Evolutionary conservation across 2,329 filamentous ascomycete genomes (phyloP), one percentile per base, ranked within the genome.

Genomic region (Fusarium cyanostomum): DNA sequence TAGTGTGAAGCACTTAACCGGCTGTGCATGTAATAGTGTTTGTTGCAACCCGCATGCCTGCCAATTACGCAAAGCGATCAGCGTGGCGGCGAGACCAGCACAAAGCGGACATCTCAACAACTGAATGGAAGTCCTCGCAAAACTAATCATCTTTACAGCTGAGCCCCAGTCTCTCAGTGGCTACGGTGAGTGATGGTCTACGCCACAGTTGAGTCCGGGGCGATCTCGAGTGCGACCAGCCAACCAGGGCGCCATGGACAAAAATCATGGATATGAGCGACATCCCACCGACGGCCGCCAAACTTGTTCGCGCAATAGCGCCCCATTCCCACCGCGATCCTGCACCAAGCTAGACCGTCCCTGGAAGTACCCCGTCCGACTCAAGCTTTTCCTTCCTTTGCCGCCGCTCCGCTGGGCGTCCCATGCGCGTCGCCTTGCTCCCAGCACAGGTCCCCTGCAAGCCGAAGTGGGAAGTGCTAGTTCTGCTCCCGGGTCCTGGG

Each of bases 311-410:
- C 55, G 69, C 64, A 60, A 70, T 67, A 60, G 68, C 41, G 57
- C 66, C 68, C 58, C 69, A 71, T 71, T 71, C 66, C 64, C 69
- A 71, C 56, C 60, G 56, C 58, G 69, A 69, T 68, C 59, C 59
- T 53, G 59, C 52, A 56, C 45, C 41, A 57, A 52, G 64, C 69
- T 71, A 71, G 62, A 54, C 68, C 59, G 43, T 49, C 61, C 55
- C 59, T 58, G 60, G 57, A 52, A 62, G 48, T 49, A 34, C 50
- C 62, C 61, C 59, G 54, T 60, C 64, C 52, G 63, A 50, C 65
- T 69, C 67, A 69, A 68, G 68, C 67, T 62, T 71, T 71, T 68
- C 46, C 42, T 31, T 59, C 56, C 51, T 59, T 49, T 38, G 13
- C 50, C 43, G 41, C 26, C 43, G 38, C 51, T 56, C 54, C 46